phyloP scores from a whole-genome alignment of 352 stramenopile species.

The Pseudoperonospora humuli region DNA sequence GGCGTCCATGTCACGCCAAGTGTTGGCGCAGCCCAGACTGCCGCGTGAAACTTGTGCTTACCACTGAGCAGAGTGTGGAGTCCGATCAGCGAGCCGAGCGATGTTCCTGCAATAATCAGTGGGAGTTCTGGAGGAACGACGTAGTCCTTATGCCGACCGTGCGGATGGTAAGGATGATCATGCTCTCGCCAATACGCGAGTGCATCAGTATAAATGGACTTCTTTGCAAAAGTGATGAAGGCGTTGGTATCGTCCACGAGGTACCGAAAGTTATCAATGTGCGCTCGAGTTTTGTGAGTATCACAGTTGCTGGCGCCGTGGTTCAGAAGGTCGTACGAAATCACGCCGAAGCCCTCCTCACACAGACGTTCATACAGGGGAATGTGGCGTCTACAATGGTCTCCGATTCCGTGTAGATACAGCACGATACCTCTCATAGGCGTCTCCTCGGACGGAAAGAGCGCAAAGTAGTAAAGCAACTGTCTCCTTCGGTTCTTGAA shows the following conservation, averaged over 20 bases:
- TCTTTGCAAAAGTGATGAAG: slow-evolving; percentile 30
- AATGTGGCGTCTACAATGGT: slow-evolving; percentile 41
- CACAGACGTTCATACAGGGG: slow-evolving; percentile 39
- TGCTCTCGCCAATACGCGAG: slow-evolving; percentile 24
- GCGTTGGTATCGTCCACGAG: slow-evolving; percentile 33
- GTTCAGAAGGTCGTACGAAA: slow-evolving; percentile 44
- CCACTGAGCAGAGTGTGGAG: slow-evolving; percentile 43
- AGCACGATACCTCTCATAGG: slow-evolving; percentile 37
- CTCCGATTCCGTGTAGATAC: slow-evolving; percentile 45
- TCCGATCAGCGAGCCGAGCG: slow-evolving; percentile 47
- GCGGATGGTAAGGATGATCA: slow-evolving; percentile 22
- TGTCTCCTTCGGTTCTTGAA: slow-evolving; percentile 36
- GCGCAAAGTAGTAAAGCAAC: slow-evolving; percentile 36
- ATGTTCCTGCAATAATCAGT: slow-evolving; percentile 46
- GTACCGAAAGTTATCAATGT: slow-evolving; percentile 24
- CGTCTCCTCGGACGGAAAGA: slow-evolving; percentile 30
- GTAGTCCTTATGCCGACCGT: slow-evolving; percentile 6
- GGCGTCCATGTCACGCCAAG: slow-evolving; percentile 41
- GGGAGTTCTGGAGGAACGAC: slow-evolving; percentile 10
- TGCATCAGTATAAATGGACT: slow-evolving; percentile 12
- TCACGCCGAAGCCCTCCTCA: slow-evolving; percentile 34
- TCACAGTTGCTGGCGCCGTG: slow-evolving; percentile 40
- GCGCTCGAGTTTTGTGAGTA: slow-evolving; percentile 18
- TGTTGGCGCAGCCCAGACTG: slow-evolving; percentile 43
- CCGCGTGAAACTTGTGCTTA: slow-evolving; percentile 37